Conservation (phyloP, 2,329 filamentous ascomycete species). For the Fusarium sarcochroum region DNA sequence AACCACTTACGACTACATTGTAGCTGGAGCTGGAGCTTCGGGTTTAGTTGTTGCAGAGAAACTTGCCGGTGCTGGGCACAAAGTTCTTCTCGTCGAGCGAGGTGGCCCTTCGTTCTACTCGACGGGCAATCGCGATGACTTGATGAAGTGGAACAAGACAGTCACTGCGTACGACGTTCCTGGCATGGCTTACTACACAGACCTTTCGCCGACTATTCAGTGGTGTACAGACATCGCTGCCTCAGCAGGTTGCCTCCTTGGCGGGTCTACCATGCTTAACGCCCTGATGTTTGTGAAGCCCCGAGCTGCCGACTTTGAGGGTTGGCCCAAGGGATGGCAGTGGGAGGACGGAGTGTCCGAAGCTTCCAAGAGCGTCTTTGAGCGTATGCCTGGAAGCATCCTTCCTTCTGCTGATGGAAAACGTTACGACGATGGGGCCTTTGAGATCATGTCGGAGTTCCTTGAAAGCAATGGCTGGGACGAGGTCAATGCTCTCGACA, state of each 20-base stretch:
- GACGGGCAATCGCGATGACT: constrained; percentile 71
- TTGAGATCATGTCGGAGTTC: constrained; percentile 71
- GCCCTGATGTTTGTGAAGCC: constrained; percentile 78
- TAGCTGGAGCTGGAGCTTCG: constrained; percentile 44
- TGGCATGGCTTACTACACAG: constrained; percentile 78
- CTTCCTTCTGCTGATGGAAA: constrained; percentile 75
- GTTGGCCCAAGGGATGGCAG: constrained; percentile 78
- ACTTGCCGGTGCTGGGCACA: constrained; percentile 74
- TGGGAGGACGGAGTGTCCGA: constrained; percentile 65
- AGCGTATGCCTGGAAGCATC: constrained; percentile 65
- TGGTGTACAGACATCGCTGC: constrained; percentile 43
- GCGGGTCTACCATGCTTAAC: constrained; percentile 75
- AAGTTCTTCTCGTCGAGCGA: constrained; percentile 73
- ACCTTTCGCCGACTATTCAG: constrained; percentile 60
- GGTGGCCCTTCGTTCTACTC: constrained; percentile 72
- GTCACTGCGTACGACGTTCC: constrained; percentile 79
- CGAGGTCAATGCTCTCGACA: constrained; percentile 70
- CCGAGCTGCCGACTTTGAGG: constrained; percentile 75
- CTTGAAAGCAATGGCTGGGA: constrained; percentile 73
- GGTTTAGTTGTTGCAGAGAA: constrained; percentile 49
- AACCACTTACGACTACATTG: constrained; percentile 42
- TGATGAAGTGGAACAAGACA: constrained; percentile 71
- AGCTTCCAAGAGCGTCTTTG: constrained; percentile 73
- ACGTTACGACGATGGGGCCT: constrained; percentile 76
- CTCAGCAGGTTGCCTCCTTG: constrained; percentile 73